Conservation (phyloP, 148 eudicot species). For the Cornus florida region DNA sequence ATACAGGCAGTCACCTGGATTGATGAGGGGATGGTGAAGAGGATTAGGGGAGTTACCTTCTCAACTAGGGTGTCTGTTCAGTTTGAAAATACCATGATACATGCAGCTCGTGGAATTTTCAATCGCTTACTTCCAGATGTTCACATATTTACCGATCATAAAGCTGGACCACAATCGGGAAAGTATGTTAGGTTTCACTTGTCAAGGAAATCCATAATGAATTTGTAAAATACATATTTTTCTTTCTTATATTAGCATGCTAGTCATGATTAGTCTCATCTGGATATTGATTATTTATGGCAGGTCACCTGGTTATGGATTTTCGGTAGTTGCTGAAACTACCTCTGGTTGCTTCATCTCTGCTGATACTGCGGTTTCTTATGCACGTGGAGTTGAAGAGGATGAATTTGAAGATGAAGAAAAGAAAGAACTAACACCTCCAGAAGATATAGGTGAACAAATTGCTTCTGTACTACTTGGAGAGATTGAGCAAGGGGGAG, state of each 20-base stretch:
- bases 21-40: slow-evolving; percentile 90
- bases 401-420: slow-evolving; percentile 51
- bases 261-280: slow-evolving; percentile 2
- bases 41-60: slow-evolving; percentile 79
- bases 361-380: slow-evolving; percentile 70
- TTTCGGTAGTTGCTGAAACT: slow-evolving; percentile 82
- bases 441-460: slow-evolving; percentile 73
- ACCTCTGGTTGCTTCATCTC: slow-evolving; percentile 83
- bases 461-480: slow-evolving; percentile 66
- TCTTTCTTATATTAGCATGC: not conserved
- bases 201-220: slow-evolving; percentile 3
- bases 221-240: not conserved
- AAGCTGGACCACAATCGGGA: slow-evolving; percentile 74
- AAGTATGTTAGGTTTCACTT: slow-evolving; percentile 54
- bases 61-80: slow-evolving; percentile 75
- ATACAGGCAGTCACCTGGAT: slow-evolving; percentile 79
- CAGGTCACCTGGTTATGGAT: slow-evolving; percentile 97
- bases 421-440: slow-evolving; percentile 45
- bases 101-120: slow-evolving; percentile 85
- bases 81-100: slow-evolving; percentile 73
- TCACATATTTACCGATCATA: slow-evolving; percentile 80
- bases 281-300: slow-evolving; percentile 9
- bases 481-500: slow-evolving; percentile 93
- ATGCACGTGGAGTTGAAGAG: slow-evolving; percentile 46
- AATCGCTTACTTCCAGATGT: slow-evolving; percentile 86